Percentiles rank a stretch among this genome's conserved stretches.
Evolutionary conservation across 306 rosid genomes (phyloP).

Genomic region (Lathyrus sativus): DNA sequence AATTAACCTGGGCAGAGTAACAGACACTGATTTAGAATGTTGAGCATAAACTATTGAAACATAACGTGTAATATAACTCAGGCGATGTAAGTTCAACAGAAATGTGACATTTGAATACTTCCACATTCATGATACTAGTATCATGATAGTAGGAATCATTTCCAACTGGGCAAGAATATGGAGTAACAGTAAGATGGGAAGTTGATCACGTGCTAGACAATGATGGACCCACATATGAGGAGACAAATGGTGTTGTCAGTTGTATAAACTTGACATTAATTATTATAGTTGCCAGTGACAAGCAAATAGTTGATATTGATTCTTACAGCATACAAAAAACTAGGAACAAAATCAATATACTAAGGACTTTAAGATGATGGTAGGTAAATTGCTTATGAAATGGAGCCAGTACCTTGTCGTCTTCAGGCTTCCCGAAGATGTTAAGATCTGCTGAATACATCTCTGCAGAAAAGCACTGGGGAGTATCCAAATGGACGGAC

Average conservation of each 20-base stretch:
- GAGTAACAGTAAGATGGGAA: slow-evolving; percentile 21
- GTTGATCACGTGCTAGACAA: slow-evolving; percentile 20
- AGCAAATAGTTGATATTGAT: slow-evolving; percentile 19
- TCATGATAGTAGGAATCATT: slow-evolving; percentile 24
- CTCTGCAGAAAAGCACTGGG: slow-evolving; percentile 96
- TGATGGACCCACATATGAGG: slow-evolving; percentile 25
- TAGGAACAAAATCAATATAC: slow-evolving; percentile 14
- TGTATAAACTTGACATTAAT: slow-evolving; percentile 28
- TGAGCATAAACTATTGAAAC: slow-evolving; percentile 28
- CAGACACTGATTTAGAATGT: slow-evolving; percentile 30
- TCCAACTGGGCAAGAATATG: slow-evolving; percentile 14
- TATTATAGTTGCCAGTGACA: slow-evolving; percentile 12
- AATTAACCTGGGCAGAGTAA: slow-evolving; percentile 78
- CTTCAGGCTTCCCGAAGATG: slow-evolving; percentile 93
- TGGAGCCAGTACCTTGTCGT: slow-evolving; percentile 74
- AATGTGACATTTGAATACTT: slow-evolving; percentile 4
- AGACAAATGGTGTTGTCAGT: slow-evolving; percentile 18
- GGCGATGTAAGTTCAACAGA: slow-evolving; percentile 30
- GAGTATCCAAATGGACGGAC: slow-evolving; percentile 93
- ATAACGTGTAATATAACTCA: background rate
- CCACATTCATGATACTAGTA: slow-evolving; percentile 17
- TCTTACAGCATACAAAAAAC: slow-evolving; percentile 13
- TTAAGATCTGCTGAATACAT: slow-evolving; percentile 94
- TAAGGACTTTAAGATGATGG: slow-evolving; percentile 18
- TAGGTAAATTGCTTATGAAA: slow-evolving; percentile 17